Percentiles rank a stretch among this genome's conserved stretches.
Evolutionary conservation across 2,329 filamentous ascomycete species (phyloP).

Genomic region (Paraphoma chrysanthemicola): DNA sequence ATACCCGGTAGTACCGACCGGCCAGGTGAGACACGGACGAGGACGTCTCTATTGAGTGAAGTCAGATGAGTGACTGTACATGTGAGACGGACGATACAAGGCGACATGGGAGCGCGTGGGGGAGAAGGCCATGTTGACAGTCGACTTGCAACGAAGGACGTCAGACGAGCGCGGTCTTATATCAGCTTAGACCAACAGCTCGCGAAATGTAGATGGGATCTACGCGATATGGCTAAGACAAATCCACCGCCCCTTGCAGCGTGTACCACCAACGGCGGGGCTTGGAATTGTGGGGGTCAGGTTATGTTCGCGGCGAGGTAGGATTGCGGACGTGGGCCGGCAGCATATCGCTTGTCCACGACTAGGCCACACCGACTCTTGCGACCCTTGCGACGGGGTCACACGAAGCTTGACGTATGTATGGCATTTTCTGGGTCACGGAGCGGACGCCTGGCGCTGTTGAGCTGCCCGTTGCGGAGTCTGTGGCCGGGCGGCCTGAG

Average conservation of each 20-base stretch:
- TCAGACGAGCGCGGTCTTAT: background rate
- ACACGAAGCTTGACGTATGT: background rate
- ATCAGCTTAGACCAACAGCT: background rate
- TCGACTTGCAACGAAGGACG: background rate
- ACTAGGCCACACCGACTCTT: background rate
- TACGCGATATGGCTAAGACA: background rate
- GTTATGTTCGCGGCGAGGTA: constrained; percentile 1
- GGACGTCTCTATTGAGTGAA: background rate
- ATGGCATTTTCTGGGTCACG: background rate
- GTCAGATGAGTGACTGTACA: constrained; percentile 3
- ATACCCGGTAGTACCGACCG: background rate
- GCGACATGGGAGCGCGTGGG: background rate
- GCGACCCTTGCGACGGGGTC: background rate
- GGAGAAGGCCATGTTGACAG: background rate
- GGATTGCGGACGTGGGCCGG: background rate
- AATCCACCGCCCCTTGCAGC: background rate
- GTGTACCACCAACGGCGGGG: constrained; percentile 2
- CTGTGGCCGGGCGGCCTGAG: background rate
- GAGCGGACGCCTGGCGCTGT: background rate
- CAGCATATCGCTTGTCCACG: background rate
- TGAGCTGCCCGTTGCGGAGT: background rate
- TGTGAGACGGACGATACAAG: background rate
- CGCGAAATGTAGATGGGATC: background rate
- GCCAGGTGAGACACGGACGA: background rate
- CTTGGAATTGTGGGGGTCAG: constrained; percentile 2